These are phyloP conservation scores for Barnettozyma vustinii DNA, from an alignment of 805 yeast species.

Conservation along the genomic window DNA sequence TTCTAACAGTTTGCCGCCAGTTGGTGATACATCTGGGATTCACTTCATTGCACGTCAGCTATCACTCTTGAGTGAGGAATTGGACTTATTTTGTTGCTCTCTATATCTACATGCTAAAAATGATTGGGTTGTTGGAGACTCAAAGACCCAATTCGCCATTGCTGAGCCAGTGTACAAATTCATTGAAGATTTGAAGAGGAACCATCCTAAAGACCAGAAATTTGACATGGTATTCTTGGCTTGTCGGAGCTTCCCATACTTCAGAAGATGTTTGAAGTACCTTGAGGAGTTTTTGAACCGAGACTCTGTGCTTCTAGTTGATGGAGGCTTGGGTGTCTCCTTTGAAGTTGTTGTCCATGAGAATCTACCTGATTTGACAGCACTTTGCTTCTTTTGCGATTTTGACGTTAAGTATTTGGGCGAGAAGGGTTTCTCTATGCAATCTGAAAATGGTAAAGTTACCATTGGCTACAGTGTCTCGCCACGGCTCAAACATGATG, in stretches of 20 bases:
- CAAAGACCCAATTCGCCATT: not conserved
- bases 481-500: not conserved
- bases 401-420: conserved; percentile 4
- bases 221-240: conserved; percentile 14
- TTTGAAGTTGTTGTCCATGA: conserved; percentile 11
- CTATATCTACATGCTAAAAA: not conserved
- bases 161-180: not conserved
- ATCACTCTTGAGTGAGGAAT: not conserved
- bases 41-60: conserved; percentile 6
- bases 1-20: conserved; percentile 5
- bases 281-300: not conserved
- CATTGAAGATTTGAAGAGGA: conserved; percentile 1
- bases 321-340: conserved; percentile 12
- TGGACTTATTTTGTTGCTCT: not conserved
- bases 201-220: not conserved
- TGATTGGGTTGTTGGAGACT: not conserved
- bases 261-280: conserved; percentile 1
- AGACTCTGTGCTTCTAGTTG: conserved; percentile 12
- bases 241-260: conserved; percentile 9
- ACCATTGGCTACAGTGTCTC: conserved; percentile 5
- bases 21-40: conserved; percentile 16
- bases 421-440: not conserved
- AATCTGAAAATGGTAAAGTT: not conserved
- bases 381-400: conserved; percentile 5
- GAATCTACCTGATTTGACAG: conserved; percentile 1